These are phyloP conservation scores for Hypoxylon sp. DNA, from an alignment of 2,329 filamentous ascomycete species.

Conservation along the genomic window DNA sequence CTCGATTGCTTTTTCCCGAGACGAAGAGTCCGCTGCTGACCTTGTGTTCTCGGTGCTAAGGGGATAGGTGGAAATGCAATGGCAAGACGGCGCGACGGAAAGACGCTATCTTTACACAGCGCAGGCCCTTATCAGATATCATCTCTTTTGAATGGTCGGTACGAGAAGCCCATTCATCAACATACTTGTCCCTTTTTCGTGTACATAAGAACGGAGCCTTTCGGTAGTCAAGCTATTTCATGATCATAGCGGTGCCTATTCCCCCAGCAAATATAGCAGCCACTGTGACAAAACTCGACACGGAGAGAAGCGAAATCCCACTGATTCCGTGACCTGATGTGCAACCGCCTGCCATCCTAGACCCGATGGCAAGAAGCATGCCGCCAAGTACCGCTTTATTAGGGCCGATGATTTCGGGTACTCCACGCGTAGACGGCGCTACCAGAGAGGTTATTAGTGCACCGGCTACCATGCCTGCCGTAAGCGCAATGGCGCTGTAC, in stretches of 20 bases:
- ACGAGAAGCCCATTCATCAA: background rate
- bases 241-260: conserved; percentile 50
- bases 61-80: conserved; percentile 7
- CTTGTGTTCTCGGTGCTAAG: conserved; percentile 6
- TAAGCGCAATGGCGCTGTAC: conserved; percentile 66
- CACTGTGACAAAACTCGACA: conserved; percentile 74
- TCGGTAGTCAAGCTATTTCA: conserved; percentile 20
- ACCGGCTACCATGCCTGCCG: conserved; percentile 65
- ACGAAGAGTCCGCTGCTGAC: background rate
- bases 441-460: conserved; percentile 58
- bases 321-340: conserved; percentile 79
- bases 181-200: background rate
- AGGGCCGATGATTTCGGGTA: conserved; percentile 50
- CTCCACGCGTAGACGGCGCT: conserved; percentile 53
- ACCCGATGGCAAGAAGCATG: conserved; percentile 70
- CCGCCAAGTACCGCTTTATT: conserved; percentile 67
- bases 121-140: background rate
- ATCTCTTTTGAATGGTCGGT: background rate
- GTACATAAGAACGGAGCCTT: background rate
- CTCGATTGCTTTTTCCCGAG: conserved; percentile 8
- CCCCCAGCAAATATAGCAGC: conserved; percentile 70
- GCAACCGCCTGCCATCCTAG: conserved; percentile 75
- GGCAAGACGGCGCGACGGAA: conserved; percentile 10
- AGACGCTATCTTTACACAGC: conserved; percentile 5
- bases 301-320: conserved; percentile 73